These are phyloP conservation scores for Aspergillus cejpii DNA, from an alignment of 2,329 filamentous ascomycete species.

Conservation along the genomic window DNA sequence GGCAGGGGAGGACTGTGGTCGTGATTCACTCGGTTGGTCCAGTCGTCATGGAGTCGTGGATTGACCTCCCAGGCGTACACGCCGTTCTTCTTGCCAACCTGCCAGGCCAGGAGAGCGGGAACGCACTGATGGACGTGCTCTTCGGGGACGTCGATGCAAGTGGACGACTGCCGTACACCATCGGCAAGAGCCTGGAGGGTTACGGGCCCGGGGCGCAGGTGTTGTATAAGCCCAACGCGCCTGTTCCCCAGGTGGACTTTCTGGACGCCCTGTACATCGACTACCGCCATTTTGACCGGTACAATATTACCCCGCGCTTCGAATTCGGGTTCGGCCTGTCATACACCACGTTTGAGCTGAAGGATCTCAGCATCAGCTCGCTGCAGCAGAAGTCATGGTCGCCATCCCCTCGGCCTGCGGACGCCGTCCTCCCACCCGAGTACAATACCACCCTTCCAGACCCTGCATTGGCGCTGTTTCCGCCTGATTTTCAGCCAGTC, in stretches of 20 bases:
- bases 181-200: conserved; percentile 66
- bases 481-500: conserved; percentile 53
- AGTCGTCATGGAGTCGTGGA: conserved; percentile 71
- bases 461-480: conserved; percentile 54
- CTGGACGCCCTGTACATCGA: conserved; percentile 79
- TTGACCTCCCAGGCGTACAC: conserved; percentile 68
- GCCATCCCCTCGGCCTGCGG: conserved; percentile 39
- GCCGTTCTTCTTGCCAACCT: conserved; percentile 77
- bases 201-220: conserved; percentile 68
- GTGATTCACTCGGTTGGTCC: conserved; percentile 82
- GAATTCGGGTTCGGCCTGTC: conserved; percentile 82
- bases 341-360: conserved; percentile 67
- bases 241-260: conserved; percentile 75
- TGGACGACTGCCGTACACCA: conserved; percentile 82
- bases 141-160: conserved; percentile 71
- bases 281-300: conserved; percentile 81
- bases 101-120: conserved; percentile 79
- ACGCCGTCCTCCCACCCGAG: conserved; percentile 45
- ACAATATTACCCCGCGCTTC: conserved; percentile 66
- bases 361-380: conserved; percentile 45
- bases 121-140: conserved; percentile 70
- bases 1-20: conserved; percentile 64
- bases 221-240: conserved; percentile 60
- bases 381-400: conserved; percentile 46
- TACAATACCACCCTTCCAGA: conserved; percentile 53